Base-by-base conservation (phyloP, 2,329 filamentous ascomycete species). In the Arthrinium phaeospermum region DNA sequence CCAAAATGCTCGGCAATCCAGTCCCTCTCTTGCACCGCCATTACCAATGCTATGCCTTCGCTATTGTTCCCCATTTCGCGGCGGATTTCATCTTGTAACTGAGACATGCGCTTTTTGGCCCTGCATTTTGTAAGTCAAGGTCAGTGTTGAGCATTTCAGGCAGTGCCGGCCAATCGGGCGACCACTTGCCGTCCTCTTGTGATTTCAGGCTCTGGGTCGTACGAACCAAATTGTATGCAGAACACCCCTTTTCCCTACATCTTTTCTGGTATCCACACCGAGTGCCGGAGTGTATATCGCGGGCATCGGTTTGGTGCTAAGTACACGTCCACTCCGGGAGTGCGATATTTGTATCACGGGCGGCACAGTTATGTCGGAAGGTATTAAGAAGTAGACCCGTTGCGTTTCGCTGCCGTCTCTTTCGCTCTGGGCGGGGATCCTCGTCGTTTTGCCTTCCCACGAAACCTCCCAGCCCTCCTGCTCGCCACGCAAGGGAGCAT, bases 251-350 rank as follows among this genome's bases (percentile, higher is more conserved):
- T 91, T 91, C 8, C 94, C 93, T 0, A 91, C 89, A 24, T 91
- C 86, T 34, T 89, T 69, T 14, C 37, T 86, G 16, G 90, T 89
- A 30, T 90, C 92, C 4, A 89, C 88, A 1, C 93, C 92, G 34
- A 97, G 85, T 73, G 92, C 92, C 0, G 92, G 90, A 0, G 94
- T 92, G 79, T 96, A 98, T 75, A 98, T 96, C 45, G 95, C 95
- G 0, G 95, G 95, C 69, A 97, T 85, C 0, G 94, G 94, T 79
- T 95, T 95, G 16, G 95, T 91, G 57, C 89, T 80, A 27, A 90
- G 86, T 79, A 83, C 72, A 73, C 81, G 76, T 73, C 73, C 81
- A 67, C 72, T 78, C 75, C 49, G 72, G 80, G 82, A 78, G 75
- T 86, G 83, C 75, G 87, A 78, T 80, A 97, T 89, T 67, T 88